These are phyloP conservation scores for Sporothrix brasiliensis DNA, from an alignment of 2,329 filamentous ascomycete species.

Conservation along the genomic window DNA sequence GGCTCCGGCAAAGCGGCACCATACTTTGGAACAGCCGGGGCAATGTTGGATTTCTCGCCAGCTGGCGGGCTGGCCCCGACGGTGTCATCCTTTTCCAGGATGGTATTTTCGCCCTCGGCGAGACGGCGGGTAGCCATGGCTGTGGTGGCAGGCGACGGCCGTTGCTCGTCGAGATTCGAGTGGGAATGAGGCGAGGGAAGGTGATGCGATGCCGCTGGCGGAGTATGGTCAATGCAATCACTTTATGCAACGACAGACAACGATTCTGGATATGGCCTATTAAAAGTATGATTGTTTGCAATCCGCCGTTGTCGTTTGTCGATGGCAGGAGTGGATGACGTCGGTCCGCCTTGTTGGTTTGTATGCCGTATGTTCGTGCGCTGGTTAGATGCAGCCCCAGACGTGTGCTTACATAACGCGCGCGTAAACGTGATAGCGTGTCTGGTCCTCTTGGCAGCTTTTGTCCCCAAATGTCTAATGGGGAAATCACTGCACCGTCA, in stretches of 20 bases:
- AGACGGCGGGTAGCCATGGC: constrained; percentile 71
- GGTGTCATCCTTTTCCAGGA: constrained; percentile 62
- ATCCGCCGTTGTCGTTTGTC: neutral
- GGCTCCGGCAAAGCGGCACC: neutral
- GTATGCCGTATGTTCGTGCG: neutral
- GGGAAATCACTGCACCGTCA: neutral
- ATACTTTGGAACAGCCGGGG: constrained; percentile 77
- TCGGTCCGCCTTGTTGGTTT: neutral
- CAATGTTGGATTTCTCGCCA: constrained; percentile 67
- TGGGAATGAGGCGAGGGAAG: neutral
- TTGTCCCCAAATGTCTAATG: constrained; percentile 21
- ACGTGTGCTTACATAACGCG: constrained; percentile 22
- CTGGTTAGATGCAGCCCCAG: neutral
- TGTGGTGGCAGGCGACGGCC: neutral
- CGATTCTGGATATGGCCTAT: neutral
- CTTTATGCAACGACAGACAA: neutral
- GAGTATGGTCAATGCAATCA: neutral
- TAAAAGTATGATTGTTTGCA: neutral
- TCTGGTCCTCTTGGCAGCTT: neutral
- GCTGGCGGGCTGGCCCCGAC: constrained; percentile 47
- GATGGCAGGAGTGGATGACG: constrained; percentile 7
- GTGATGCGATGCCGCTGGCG: neutral
- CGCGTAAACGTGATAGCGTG: constrained; percentile 37
- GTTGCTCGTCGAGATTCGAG: neutral
- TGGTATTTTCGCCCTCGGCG: constrained; percentile 65